phyloP scores from a whole-genome alignment of 2,329 filamentous ascomycete genomes.

The Phyllosticta paracitricarpa region DNA sequence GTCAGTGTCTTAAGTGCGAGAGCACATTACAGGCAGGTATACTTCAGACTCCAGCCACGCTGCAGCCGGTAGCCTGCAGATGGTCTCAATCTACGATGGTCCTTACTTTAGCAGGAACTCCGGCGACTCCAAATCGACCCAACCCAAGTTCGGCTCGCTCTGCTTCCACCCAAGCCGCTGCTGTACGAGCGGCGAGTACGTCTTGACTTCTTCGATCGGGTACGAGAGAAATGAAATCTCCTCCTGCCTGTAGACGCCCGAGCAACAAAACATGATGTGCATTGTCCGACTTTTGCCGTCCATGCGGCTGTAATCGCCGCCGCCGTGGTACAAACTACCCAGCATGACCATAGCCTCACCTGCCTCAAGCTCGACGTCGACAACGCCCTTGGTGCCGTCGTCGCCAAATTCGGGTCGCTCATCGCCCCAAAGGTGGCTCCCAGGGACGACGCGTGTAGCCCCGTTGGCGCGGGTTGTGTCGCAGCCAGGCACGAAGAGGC shows the following conservation, averaged over 20 bases:
- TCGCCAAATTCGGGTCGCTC: conserved; percentile 27
- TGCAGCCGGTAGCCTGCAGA: not conserved
- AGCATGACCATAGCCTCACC: conserved; percentile 32
- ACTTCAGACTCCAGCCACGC: not conserved
- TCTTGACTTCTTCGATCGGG: conserved; percentile 29
- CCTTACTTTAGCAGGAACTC: conserved; percentile 19
- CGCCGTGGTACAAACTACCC: conserved; percentile 30
- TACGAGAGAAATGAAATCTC: conserved; percentile 29
- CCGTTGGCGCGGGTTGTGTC: conserved; percentile 28
- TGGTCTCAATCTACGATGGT: not conserved
- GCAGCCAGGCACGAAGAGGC: conserved; percentile 29
- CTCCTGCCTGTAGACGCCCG: conserved; percentile 29
- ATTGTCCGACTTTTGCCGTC: conserved; percentile 23
- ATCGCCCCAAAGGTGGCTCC: conserved; percentile 32
- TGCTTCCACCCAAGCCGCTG: conserved; percentile 32
- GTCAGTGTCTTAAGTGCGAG: not conserved
- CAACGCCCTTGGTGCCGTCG: conserved; percentile 17
- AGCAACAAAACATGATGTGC: conserved; percentile 33
- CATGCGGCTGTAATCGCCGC: conserved; percentile 21
- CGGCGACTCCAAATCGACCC: conserved; percentile 31
- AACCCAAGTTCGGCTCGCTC: conserved; percentile 31
- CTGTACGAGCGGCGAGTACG: conserved; percentile 27
- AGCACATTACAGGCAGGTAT: not conserved
- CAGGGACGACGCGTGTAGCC: conserved; percentile 28
- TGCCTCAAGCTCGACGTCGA: conserved; percentile 12